Conservation (phyloP, 2,329 filamentous ascomycete genomes). For the Onygenales sp. region DNA sequence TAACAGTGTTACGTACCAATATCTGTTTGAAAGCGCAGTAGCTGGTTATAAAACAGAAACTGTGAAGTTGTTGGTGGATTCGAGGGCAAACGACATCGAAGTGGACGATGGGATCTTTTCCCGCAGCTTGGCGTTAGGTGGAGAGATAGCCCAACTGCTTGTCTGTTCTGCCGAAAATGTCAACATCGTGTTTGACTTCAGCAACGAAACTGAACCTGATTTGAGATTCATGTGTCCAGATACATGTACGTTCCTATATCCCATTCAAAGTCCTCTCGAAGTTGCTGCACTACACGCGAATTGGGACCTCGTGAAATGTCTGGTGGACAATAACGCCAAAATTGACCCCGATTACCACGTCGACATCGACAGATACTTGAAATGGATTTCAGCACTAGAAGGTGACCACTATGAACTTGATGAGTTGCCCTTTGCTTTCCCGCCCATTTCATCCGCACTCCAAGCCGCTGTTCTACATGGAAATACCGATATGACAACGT, state of each 20-base stretch:
- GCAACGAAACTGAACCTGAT: background rate
- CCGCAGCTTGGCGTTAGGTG: background rate
- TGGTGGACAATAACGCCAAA: conserved; percentile 9
- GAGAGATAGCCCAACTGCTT: background rate
- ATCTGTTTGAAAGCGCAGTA: background rate
- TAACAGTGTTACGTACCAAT: background rate
- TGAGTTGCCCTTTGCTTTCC: no score
- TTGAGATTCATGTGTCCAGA: background rate
- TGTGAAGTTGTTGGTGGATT: background rate
- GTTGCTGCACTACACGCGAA: background rate
- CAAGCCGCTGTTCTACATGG: conserved; percentile 11
- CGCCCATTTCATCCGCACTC: conserved; percentile 11
- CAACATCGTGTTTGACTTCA: background rate
- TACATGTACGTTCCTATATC: conserved; percentile 1
- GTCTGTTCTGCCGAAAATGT: background rate
- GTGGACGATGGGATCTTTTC: background rate
- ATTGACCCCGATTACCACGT: conserved; percentile 2
- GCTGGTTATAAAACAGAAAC: background rate
- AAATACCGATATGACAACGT: conserved; percentile 9
- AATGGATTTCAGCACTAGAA: background rate
- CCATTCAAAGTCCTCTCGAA: conserved; percentile 5
- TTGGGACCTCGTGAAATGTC: conserved; percentile 4
- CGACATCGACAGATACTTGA: background rate
- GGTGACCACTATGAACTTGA: background rate
- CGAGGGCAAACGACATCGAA: background rate